phyloP scores from a whole-genome alignment of 2,329 filamentous ascomycete genomes.

The Teratosphaeria nubilosa region DNA sequence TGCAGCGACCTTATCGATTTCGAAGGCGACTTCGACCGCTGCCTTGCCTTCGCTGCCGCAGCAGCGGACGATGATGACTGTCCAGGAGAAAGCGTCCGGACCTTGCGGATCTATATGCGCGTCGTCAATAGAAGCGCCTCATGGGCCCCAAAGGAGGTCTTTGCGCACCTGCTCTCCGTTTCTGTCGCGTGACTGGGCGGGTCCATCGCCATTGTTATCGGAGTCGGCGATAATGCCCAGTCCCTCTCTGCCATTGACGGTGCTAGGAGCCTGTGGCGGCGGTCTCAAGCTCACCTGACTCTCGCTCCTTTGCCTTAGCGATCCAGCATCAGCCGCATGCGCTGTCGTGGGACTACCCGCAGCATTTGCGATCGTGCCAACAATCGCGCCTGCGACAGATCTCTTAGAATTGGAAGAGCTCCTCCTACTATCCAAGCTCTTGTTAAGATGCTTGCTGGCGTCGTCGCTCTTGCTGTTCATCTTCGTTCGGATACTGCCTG shows the following conservation, averaged over 20 bases:
- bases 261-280: constrained; percentile 2
- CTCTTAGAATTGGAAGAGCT: constrained; percentile 82
- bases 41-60: constrained; percentile 1
- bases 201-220: constrained; percentile 15
- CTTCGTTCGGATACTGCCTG: constrained; percentile 50
- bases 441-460: constrained; percentile 50
- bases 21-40: constrained; percentile 20
- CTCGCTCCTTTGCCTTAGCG: constrained; percentile 18
- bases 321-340: background rate
- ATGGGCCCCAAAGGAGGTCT: constrained; percentile 35
- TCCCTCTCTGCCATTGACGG: constrained; percentile 1
- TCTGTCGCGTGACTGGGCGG: background rate
- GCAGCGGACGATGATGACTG: constrained; percentile 4
- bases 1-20: constrained; percentile 24
- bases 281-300: constrained; percentile 18
- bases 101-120: background rate
- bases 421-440: constrained; percentile 81
- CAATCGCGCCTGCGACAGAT: constrained; percentile 39
- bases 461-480: constrained; percentile 33
- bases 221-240: constrained; percentile 16
- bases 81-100: constrained; percentile 1
- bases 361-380: constrained; percentile 5
- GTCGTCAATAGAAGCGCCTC: background rate
- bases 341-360: constrained; percentile 2
- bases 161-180: constrained; percentile 32